Evolutionary conservation across 2,329 filamentous ascomycete genomes (phyloP), one percentile per base, ranked within the genome.

Genomic region (Verticillium isaacii): DNA sequence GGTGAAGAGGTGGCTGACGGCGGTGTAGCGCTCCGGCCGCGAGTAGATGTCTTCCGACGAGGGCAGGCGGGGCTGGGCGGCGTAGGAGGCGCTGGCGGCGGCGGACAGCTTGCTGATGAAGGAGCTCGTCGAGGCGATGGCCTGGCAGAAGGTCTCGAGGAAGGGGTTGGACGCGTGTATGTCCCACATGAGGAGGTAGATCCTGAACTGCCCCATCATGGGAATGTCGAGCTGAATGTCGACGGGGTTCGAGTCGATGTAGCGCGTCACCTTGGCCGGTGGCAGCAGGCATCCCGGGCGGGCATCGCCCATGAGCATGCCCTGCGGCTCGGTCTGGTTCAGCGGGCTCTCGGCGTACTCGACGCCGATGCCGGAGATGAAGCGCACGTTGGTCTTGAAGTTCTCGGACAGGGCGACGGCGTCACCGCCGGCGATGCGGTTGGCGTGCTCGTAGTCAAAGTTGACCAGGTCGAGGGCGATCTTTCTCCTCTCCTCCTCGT

Each of bases 161-260:
- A 91, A 91, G 1, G 77, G 75, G 60, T 77, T 77, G 3, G 82
- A 80, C 36, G 80, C 72, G 60, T 81, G 78, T 2, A 91, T 78
- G 68, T 91, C 81, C 69, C 84, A 85, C 64, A 86, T 83, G 63
- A 93, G 83, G 63, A 93, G 82, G 72, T 90, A 92, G 56, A 92
- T 83, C 57, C 89, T 84, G 77, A 93, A 93, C 69, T 93, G 90
- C 32, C 90, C 88, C 6, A 93, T 78, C 74, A 92, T 84, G 1
- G 90, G 90, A 55, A 93, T 90, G 69, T 93, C 90, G 6, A 92
- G 84, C 71, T 93, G 89, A 32, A 93, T 78, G 67, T 93, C 88
- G 52, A 93, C 85, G 0, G 90, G 90, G 68, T 93, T 93, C 3
- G 89, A 87, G 73, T 93, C 90, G 59, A 92, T 84, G 70, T 89